Percentiles rank a stretch among this genome's conserved stretches.
Conservation (phyloP, 73 alveolate species). For the Paraurostyla sp. region DNA sequence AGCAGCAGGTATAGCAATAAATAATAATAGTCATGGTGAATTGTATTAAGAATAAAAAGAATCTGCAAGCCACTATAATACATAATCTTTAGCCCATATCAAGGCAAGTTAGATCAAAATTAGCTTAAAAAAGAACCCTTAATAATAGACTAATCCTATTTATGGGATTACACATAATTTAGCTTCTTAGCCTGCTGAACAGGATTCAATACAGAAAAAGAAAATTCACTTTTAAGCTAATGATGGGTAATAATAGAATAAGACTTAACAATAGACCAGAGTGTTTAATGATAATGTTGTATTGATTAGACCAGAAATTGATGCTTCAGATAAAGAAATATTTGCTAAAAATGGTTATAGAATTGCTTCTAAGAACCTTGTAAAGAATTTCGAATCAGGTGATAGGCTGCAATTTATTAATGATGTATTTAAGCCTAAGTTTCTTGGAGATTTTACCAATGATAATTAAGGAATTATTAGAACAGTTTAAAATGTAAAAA, state of each 20-base stretch:
- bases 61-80: slow-evolving; percentile 15
- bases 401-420: slow-evolving; percentile 5
- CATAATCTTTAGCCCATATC: slow-evolving; percentile 4
- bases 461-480: slow-evolving; percentile 29
- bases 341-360: slow-evolving; percentile 33
- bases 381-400: slow-evolving; percentile 37
- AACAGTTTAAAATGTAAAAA: neutral
- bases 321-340: slow-evolving; percentile 59
- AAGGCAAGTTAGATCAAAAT: slow-evolving; percentile 18
- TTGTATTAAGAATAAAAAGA: no score
- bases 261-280: neutral
- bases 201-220: no score
- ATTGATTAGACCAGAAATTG: slow-evolving; percentile 19
- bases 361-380: slow-evolving; percentile 22
- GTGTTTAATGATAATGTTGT: slow-evolving; percentile 43
- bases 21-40: no score
- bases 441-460: slow-evolving; percentile 27
- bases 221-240: no score
- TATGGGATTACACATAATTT: neutral
- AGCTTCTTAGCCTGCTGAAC: no score
- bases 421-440: slow-evolving; percentile 42
- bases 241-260: no score
- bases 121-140: neutral
- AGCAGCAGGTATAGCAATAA: no score
- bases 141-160: neutral